A percentile compares a stretch with the other conserved stretches of the same genome.
These are phyloP conservation scores for Coprinopsis cinerea DNA, from an alignment of 768 basidiomycete genomes.

Conservation along the genomic window DNA sequence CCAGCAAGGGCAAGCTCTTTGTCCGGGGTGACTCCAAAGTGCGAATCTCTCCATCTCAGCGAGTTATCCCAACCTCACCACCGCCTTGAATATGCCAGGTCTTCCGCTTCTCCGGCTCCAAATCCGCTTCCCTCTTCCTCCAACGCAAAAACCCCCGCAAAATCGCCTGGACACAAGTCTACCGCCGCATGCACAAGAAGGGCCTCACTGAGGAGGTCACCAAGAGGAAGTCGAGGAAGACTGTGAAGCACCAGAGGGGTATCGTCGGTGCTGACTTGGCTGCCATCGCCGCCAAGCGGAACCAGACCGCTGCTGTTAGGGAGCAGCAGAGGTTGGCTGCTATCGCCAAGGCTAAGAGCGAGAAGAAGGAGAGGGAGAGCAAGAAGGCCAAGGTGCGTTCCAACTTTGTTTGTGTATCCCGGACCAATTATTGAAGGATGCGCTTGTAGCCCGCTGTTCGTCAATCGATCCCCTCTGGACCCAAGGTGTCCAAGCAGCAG, in stretches of 20 bases:
- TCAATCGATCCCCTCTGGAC: constrained; percentile 48
- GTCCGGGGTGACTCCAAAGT: constrained; percentile 97
- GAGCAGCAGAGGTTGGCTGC: constrained; percentile 76
- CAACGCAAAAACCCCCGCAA: constrained; percentile 99
- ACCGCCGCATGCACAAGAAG: constrained; percentile 99
- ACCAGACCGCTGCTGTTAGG: constrained; percentile 84
- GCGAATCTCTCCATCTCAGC: constrained; percentile 16
- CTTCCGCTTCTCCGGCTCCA: constrained; percentile 92
- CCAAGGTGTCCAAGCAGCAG: constrained; percentile 92
- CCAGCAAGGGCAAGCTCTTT: constrained; percentile 92
- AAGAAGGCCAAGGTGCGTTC: constrained; percentile 83
- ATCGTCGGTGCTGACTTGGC: constrained; percentile 95
- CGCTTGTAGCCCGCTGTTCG: constrained; percentile 44
- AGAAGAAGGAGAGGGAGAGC: constrained; percentile 94
- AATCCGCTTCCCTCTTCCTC: constrained; percentile 93
- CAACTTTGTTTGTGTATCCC: too few species aligned
- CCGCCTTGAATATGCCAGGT: constrained; percentile 41
- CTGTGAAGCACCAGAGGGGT: constrained; percentile 97
- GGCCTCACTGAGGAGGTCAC: constrained; percentile 98
- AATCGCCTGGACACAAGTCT: constrained; percentile 94
- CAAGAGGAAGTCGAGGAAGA: constrained; percentile 96
- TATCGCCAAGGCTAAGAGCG: constrained; percentile 90
- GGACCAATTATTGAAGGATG: too few species aligned
- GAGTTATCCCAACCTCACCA: not conserved
- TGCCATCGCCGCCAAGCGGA: constrained; percentile 85